Conservation (phyloP, 768 basidiomycete genomes). For the Mycena belliarum region DNA sequence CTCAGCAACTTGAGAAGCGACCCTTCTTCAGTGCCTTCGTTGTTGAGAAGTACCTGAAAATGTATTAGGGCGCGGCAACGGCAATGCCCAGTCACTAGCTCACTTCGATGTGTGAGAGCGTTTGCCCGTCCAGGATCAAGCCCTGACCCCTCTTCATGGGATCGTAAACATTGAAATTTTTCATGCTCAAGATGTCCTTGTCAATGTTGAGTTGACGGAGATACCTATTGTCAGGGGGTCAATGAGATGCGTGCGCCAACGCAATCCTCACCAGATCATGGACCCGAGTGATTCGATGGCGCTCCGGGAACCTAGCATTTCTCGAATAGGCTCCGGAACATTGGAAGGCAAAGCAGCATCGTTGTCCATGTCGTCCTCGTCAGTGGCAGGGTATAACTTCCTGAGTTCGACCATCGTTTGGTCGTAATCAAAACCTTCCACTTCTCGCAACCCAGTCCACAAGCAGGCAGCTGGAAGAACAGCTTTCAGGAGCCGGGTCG, state of each 20-base stretch:
- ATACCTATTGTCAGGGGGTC: constrained; percentile 50
- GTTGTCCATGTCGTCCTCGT: constrained; percentile 45
- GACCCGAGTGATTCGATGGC: constrained; percentile 88
- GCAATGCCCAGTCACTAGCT: constrained; percentile 9
- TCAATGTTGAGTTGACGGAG: constrained; percentile 93
- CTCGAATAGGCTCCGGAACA: constrained; percentile 73
- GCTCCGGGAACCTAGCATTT: constrained; percentile 61
- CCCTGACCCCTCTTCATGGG: constrained; percentile 90
- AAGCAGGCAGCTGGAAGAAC: constrained; percentile 79
- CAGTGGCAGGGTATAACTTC: constrained; percentile 56
- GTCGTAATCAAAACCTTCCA: constrained; percentile 82
- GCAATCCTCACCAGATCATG: constrained; percentile 75
- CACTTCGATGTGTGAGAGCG: constrained; percentile 89
- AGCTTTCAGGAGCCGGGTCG: constrained; percentile 78
- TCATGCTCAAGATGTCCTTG: constrained; percentile 92
- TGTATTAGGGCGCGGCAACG: neutral
- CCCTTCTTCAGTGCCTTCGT: constrained; percentile 91
- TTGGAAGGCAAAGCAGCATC: constrained; percentile 42
- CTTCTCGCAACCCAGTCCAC: constrained; percentile 83
- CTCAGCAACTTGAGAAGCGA: constrained; percentile 81
- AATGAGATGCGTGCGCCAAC: constrained; percentile 31
- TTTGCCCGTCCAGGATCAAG: constrained; percentile 4
- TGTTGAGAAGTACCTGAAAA: constrained; percentile 78
- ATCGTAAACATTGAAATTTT: constrained; percentile 97
- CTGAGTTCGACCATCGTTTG: constrained; percentile 69